These are phyloP conservation scores for Trichoderma koningii DNA, from an alignment of 2,329 filamentous ascomycete genomes.

Conservation along the genomic window DNA sequence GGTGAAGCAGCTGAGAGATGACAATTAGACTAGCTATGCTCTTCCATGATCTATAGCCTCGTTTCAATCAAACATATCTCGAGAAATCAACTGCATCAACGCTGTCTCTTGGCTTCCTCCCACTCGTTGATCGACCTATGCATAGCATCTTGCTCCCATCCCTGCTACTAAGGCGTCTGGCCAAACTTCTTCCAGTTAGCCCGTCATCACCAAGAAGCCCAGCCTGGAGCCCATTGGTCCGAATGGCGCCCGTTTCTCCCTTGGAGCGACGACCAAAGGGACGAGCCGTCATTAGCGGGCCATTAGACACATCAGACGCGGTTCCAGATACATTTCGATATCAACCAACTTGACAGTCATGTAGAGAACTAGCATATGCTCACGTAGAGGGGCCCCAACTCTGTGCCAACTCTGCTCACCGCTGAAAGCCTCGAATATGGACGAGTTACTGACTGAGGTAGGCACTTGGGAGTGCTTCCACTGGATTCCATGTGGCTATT, in stretches of 20 bases:
- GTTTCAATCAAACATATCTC: too few relatives aligned
- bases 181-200: slow-evolving; percentile 12
- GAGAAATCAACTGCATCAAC: neutral
- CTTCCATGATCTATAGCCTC: too few relatives aligned
- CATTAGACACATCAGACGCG: neutral
- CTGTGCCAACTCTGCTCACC: too few relatives aligned
- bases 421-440: too few relatives aligned
- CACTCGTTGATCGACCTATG: neutral
- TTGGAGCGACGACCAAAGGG: slow-evolving; percentile 12
- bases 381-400: too few relatives aligned
- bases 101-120: neutral
- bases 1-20: too few relatives aligned
- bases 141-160: neutral
- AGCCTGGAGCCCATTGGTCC: slow-evolving; percentile 5
- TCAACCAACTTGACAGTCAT: neutral
- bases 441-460: too few relatives aligned
- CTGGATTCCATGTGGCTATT: too few relatives aligned
- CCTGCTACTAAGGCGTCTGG: neutral
- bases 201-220: neutral
- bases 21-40: too few relatives aligned
- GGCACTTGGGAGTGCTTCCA: too few relatives aligned
- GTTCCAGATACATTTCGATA: neutral
- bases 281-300: slow-evolving; percentile 18
- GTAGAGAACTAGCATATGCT: neutral
- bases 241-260: neutral